phyloP scores from a whole-genome alignment of 495 filamentous ascomycete species.

The Thozetella sp. region DNA sequence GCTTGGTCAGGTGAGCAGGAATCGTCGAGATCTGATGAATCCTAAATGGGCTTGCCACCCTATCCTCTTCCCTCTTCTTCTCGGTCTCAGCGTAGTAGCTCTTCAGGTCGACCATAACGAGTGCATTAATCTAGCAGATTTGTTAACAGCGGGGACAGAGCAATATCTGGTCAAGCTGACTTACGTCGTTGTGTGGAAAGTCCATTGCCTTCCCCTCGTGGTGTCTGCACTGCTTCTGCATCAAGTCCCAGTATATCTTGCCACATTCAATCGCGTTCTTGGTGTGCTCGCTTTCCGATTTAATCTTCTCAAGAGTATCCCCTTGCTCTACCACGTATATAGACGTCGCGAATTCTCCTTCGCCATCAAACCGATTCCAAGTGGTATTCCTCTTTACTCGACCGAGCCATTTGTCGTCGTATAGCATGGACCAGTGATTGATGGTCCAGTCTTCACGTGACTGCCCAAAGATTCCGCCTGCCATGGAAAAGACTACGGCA shows the following conservation, averaged over 20 bases:
- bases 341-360: neutral
- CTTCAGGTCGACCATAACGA: neutral
- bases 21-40: too few relatives aligned
- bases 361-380: neutral
- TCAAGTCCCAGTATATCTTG: neutral
- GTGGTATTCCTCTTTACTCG: neutral
- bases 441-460: neutral
- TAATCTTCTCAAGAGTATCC: neutral
- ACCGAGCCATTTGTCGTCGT: neutral
- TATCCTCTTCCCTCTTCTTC: too few relatives aligned
- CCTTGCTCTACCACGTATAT: neutral
- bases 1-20: neutral
- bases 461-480: slow-evolving; percentile 4
- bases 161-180: neutral
- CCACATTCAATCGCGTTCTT: neutral
- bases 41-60: too few relatives aligned
- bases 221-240: slow-evolving; percentile 1
- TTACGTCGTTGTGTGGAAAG: slow-evolving; percentile 4
- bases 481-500: neutral
- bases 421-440: neutral
- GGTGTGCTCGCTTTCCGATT: neutral
- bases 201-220: neutral
- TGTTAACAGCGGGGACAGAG: neutral
- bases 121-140: neutral
- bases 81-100: neutral